Conservation (phyloP, 306 rosid species). For the Cucumis melo region DNA sequence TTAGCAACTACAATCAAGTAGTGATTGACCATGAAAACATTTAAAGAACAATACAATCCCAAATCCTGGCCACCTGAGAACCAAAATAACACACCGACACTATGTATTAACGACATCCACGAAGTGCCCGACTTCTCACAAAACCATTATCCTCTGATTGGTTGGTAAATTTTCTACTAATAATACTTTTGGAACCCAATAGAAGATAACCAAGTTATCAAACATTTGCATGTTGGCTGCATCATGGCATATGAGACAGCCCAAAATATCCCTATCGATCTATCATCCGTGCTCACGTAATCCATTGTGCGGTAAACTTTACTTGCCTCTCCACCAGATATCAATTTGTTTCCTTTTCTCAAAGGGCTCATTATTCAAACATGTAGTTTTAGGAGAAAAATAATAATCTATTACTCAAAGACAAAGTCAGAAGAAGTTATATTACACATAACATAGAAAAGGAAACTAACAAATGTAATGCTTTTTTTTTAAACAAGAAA, state of each 20-base stretch:
- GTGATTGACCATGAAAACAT: background rate
- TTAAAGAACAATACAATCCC: background rate
- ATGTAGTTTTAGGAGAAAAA: too few relatives aligned
- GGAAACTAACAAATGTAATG: too few relatives aligned
- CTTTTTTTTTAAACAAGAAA: too few relatives aligned
- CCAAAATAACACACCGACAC: background rate
- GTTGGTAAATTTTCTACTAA: background rate
- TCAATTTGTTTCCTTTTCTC: background rate
- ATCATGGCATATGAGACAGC: background rate
- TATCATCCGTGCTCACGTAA: background rate
- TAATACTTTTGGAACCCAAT: background rate
- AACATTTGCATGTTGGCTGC: background rate
- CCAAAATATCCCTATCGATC: background rate
- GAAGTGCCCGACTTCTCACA: background rate
- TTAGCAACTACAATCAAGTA: background rate
- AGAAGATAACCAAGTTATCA: background rate
- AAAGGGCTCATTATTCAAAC: background rate
- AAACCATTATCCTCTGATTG: background rate
- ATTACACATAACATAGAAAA: too few relatives aligned
- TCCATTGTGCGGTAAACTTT: background rate
- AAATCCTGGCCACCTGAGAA: background rate
- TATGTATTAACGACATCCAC: background rate
- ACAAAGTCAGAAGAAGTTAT: too few relatives aligned
- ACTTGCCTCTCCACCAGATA: background rate
- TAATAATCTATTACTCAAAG: too few relatives aligned